Evolutionary conservation across 2,329 filamentous ascomycete species (phyloP).

Genomic region (Fusarium ambrosium): DNA sequence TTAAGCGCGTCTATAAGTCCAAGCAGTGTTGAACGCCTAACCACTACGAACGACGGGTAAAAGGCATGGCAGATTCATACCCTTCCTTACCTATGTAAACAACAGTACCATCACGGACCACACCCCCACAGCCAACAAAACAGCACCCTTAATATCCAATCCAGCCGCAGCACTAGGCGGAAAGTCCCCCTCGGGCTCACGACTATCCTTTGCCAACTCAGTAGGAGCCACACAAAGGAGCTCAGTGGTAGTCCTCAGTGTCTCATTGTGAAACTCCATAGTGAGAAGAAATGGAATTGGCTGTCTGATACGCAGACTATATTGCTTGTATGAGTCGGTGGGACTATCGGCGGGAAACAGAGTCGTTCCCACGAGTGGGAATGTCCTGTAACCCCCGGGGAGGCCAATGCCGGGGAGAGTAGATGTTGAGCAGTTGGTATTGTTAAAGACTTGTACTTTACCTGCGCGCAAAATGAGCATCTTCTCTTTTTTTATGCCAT

Average conservation of each 20-base stretch:
- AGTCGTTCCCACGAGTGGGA: background rate
- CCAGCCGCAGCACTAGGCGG: background rate
- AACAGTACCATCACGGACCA: background rate
- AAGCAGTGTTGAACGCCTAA: background rate
- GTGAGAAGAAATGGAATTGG: background rate
- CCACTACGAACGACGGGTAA: too few relatives aligned
- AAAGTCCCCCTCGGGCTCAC: background rate
- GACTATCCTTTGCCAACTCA: background rate
- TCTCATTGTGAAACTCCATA: background rate
- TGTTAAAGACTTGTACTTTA: background rate
- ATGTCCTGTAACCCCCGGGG: background rate
- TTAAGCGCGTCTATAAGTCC: background rate
- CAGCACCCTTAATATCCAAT: background rate
- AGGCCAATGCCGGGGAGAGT: background rate
- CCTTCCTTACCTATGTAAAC: background rate
- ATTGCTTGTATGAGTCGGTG: background rate
- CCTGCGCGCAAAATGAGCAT: background rate
- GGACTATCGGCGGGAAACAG: background rate
- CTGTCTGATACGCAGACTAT: background rate
- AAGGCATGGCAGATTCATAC: fast-evolving
- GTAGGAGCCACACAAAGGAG: background rate
- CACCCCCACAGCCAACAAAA: background rate
- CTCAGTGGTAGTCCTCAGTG: background rate
- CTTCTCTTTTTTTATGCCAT: background rate
- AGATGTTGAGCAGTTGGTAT: background rate